phyloP scores from a whole-genome alignment of 75 land plant species.

The Larix kaempferi region DNA sequence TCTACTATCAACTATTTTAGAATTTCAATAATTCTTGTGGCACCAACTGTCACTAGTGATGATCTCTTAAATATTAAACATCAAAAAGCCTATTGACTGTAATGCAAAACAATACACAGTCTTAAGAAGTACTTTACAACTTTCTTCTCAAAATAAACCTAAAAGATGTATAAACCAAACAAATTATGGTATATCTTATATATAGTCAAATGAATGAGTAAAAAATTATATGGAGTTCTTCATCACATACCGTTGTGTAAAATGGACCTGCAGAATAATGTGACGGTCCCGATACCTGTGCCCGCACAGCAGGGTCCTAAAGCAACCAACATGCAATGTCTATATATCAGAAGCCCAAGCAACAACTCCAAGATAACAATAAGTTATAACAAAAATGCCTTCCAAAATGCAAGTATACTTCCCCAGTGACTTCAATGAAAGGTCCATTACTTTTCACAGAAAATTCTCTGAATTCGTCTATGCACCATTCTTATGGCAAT shows the following conservation, averaged over 20 bases:
- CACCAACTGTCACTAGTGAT: too few relatives aligned
- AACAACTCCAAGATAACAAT: not conserved
- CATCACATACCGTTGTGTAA: not conserved
- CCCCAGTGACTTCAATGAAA: not conserved
- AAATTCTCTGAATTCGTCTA: not conserved
- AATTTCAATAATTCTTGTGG: too few relatives aligned
- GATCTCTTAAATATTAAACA: too few relatives aligned
- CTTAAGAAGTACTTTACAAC: not conserved
- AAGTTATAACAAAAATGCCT: not conserved
- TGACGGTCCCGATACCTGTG: conserved; percentile 1
- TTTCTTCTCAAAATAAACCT: not conserved
- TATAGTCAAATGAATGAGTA: not conserved
- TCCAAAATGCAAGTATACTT: not conserved
- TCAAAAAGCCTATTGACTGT: too few relatives aligned
- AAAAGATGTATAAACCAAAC: not conserved
- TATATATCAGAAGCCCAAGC: not conserved
- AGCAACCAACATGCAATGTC: not conserved
- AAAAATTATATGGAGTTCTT: not conserved
- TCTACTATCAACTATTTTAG: too few relatives aligned
- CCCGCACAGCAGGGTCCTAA: conserved; percentile 9
- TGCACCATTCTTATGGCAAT: not conserved
- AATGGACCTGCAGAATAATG: conserved; percentile 2
- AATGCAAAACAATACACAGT: too few relatives aligned
- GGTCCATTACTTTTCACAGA: not conserved
- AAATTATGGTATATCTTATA: not conserved